Percentiles rank a stretch among this genome's conserved stretches.
phyloP scores from a whole-genome alignment of 2,329 filamentous ascomycete genomes.

The Aspergillus tanneri region DNA sequence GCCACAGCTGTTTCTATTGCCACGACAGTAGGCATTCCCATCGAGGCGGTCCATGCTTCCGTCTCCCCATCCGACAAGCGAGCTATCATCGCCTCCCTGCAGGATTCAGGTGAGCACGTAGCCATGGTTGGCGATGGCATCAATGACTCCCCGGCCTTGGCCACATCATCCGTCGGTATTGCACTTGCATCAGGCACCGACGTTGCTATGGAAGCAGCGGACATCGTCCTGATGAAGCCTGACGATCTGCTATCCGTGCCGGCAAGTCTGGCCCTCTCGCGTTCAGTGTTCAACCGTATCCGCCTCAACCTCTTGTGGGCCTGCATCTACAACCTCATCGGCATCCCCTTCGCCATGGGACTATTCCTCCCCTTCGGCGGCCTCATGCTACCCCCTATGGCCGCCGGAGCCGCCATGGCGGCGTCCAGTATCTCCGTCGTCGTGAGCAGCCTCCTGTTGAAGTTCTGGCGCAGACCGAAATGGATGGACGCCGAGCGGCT shows the following conservation, averaged over 20 bases:
- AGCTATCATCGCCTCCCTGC: conserved; percentile 73
- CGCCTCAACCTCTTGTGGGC: conserved; percentile 92
- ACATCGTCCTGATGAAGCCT: conserved; percentile 91
- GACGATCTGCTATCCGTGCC: conserved; percentile 93
- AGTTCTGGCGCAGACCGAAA: conserved; percentile 76
- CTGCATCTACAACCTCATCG: conserved; percentile 87
- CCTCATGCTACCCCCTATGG: conserved; percentile 82
- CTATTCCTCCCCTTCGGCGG: conserved; percentile 87
- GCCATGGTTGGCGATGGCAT: conserved; percentile 99
- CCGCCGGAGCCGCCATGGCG: conserved; percentile 92
- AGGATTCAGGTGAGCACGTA: conserved; percentile 71
- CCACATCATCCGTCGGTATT: conserved; percentile 88
- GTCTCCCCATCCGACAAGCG: conserved; percentile 91
- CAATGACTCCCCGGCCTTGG: conserved; percentile 94
- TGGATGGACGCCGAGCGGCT: conserved; percentile 79
- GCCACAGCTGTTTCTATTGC: conserved; percentile 84
- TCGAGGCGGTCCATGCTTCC: conserved; percentile 76
- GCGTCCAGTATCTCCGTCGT: conserved; percentile 88
- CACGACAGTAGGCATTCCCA: conserved; percentile 73
- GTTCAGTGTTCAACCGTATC: conserved; percentile 85
- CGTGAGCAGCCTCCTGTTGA: conserved; percentile 75
- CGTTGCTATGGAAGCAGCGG: conserved; percentile 95
- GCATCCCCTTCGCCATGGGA: conserved; percentile 95
- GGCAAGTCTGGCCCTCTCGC: conserved; percentile 75
- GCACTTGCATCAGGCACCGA: conserved; percentile 91